A percentile compares a stretch with the other conserved stretches of the same genome.
Conservation (phyloP, 2,329 filamentous ascomycete species). For the Elsinoe perseae region DNA sequence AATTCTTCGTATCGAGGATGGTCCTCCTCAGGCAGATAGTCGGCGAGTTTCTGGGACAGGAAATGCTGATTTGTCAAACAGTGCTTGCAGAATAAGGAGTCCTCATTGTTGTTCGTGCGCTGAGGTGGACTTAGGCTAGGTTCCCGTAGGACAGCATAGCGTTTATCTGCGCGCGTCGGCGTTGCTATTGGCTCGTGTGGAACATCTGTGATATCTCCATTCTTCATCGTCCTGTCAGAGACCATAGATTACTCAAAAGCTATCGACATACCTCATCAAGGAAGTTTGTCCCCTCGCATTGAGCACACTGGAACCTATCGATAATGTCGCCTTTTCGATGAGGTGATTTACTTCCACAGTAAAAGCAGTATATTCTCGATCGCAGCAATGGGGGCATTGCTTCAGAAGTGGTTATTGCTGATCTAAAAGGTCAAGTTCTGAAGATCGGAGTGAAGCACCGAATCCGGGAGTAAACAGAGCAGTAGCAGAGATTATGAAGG, state of each 20-base stretch:
- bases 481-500: neutral
- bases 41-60: conserved; percentile 64
- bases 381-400: conserved; percentile 18
- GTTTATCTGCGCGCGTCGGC: conserved; percentile 40
- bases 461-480: conserved; percentile 1
- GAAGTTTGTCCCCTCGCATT: conserved; percentile 82
- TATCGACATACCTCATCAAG: conserved; percentile 63
- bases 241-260: conserved; percentile 13
- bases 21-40: conserved; percentile 62
- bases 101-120: conserved; percentile 42
- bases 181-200: conserved; percentile 54
- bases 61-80: conserved; percentile 88
- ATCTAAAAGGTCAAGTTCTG: neutral
- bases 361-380: conserved; percentile 56
- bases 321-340: conserved; percentile 51
- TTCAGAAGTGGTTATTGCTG: neutral
- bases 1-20: conserved; percentile 63
- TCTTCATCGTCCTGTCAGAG: conserved; percentile 41
- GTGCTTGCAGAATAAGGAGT: conserved; percentile 58
- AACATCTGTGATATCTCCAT: conserved; percentile 84
- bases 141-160: conserved; percentile 34
- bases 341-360: conserved; percentile 64
- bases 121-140: conserved; percentile 26
- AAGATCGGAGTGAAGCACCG: conserved; percentile 7
- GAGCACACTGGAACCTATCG: conserved; percentile 62